Evolutionary conservation across 225 moss, liverwort and hornwort genomes (phyloP), one percentile per base, ranked within the genome.

Genomic region (Marchantia paleacea): DNA sequence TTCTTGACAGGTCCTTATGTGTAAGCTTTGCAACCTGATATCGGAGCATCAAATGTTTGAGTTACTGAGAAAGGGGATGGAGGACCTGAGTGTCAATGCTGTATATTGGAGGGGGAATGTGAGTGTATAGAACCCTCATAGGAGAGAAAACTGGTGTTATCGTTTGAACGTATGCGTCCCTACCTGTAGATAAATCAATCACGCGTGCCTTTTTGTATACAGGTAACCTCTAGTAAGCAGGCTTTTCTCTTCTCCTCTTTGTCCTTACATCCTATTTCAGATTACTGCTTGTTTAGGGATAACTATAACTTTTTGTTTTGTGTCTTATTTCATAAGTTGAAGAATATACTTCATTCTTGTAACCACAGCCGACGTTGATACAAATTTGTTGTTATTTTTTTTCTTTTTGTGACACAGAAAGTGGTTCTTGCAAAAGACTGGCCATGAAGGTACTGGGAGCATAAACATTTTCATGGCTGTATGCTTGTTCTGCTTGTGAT

Each of bases 381-480:
- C 29, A 28, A 29, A 29, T 67, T 67, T 26, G 29, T 12, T 67
- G n/a, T n/a, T 30, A 10, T 12, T 50, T 69, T 75, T 53, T 55
- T 13, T 58, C 29, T 51, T 10, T 26, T 73, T 49, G 25, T 75
- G 67, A 55, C 76, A 89, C 97, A 99, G 97, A 88, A 99, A 99
- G 80, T 99, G 97, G 97, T 99, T 99, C 60, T 87, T 99, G 55
- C 69, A 70, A 55, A 99, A 99, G 90, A 99, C 95, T 39, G 97
- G 97, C 81, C 90, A 93, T 84, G 92, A 92, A 95, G 97, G 97
- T 97, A 90, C 76, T 16, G 47, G 12, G 3, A 13, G 62, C 0
- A 50, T n/a, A n/a, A 19, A 11, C 71, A n/a, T 19, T 7, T 62
- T 7, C 9, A 62, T 24, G 18, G 58, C n/a, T n/a, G n/a, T n/a